Evolutionary conservation across 176 grass and related monocot genomes (phyloP).

Genomic region (Microstegium vimineum): DNA sequence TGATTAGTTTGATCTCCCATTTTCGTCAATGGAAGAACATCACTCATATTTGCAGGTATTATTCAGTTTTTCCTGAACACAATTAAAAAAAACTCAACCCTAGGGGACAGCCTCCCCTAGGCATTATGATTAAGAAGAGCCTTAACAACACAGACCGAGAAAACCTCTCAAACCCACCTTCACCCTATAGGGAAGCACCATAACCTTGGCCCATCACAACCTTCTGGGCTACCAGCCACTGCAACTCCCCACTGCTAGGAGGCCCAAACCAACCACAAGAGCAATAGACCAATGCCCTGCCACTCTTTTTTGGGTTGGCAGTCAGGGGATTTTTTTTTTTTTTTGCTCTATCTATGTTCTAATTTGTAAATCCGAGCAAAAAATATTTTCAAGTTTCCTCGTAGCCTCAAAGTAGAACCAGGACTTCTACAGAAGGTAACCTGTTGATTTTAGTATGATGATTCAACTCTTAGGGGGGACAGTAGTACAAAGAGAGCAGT

Average conservation of each 20-base stretch:
- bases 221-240: background rate
- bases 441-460: background rate
- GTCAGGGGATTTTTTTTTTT: background rate
- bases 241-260: background rate
- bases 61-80: background rate
- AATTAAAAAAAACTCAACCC: background rate
- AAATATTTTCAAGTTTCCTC: background rate
- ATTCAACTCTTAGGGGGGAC: background rate
- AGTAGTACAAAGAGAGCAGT: background rate
- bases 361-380: background rate
- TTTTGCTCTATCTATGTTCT: background rate
- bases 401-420: background rate
- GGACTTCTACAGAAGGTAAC: background rate
- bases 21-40: background rate
- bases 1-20: slow-evolving; percentile 15
- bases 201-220: background rate
- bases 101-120: background rate
- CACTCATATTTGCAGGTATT: slow-evolving; percentile 5
- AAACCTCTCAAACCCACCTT: background rate
- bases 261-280: background rate
- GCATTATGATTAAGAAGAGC: background rate
- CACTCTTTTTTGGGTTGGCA: background rate
- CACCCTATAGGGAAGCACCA: background rate
- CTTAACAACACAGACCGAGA: background rate
- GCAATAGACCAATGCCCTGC: background rate